These are phyloP conservation scores for Wickerhamomyces silvicola DNA, from an alignment of 805 yeast species.

Conservation along the genomic window DNA sequence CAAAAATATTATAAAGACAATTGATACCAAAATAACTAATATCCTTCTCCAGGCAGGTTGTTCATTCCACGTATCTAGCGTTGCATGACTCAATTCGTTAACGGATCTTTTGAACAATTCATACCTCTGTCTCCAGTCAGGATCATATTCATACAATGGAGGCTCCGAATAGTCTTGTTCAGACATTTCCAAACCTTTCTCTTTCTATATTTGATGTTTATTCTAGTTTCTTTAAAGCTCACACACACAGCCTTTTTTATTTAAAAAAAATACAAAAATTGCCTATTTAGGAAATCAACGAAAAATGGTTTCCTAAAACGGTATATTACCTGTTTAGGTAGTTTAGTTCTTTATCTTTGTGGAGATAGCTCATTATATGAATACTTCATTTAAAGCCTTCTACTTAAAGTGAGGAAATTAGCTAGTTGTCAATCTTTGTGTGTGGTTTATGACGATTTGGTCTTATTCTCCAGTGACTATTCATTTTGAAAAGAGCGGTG, in stretches of 20 bases:
- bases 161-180: neutral
- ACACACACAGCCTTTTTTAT: no score
- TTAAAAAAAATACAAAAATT: no score
- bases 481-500: conserved; percentile 9
- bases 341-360: no score
- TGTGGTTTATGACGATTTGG: conserved; percentile 10
- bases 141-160: conserved; percentile 1
- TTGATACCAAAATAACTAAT: conserved; percentile 1
- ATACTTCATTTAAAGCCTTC: no score
- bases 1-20: conserved; percentile 3
- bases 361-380: no score
- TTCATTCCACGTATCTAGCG: conserved; percentile 7
- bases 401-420: neutral
- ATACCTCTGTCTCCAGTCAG: no score
- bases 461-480: conserved; percentile 20
- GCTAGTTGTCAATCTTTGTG: neutral
- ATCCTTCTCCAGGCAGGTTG: conserved; percentile 7
- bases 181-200: no score
- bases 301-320: no score
- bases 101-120: conserved; percentile 3
- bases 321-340: no score
- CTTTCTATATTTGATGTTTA: no score
- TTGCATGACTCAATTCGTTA: conserved; percentile 1
- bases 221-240: no score
- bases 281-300: no score